Percentiles rank a stretch among this genome's conserved stretches.
These are phyloP conservation scores for Kwoniella botswanensis DNA, from an alignment of 768 basidiomycete species.

Conservation along the genomic window DNA sequence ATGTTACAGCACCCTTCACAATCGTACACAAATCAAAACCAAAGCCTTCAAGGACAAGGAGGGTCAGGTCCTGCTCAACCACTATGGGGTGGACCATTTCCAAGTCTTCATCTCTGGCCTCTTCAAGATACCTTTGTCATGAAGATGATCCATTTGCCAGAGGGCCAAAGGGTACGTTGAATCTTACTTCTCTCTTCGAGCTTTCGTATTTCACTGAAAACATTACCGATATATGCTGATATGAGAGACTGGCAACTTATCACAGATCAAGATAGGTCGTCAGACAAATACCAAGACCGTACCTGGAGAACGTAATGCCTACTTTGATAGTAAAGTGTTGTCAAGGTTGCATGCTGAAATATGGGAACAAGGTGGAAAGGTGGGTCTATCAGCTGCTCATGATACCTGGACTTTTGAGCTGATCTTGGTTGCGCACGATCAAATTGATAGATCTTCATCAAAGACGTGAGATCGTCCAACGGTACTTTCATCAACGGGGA, in stretches of 20 bases:
- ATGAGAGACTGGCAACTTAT: slow-evolving; percentile 33
- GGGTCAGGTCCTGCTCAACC: background rate
- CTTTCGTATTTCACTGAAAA: background rate
- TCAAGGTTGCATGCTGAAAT: slow-evolving; percentile 96
- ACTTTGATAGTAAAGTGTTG: slow-evolving; percentile 94
- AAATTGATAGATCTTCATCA: slow-evolving; percentile 83
- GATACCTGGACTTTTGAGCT: too few relatives aligned
- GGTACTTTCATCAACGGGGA: slow-evolving; percentile 98
- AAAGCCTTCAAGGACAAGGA: slow-evolving; percentile 2
- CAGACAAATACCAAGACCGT: slow-evolving; percentile 96
- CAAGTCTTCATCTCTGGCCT: slow-evolving; percentile 72
- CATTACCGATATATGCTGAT: too few relatives aligned
- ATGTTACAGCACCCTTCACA: slow-evolving; percentile 12
- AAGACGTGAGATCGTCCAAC: slow-evolving; percentile 96
- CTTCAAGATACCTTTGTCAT: slow-evolving; percentile 93
- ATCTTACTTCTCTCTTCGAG: too few relatives aligned
- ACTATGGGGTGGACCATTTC: slow-evolving; percentile 58
- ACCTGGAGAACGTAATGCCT: slow-evolving; percentile 88
- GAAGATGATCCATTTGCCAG: slow-evolving; percentile 73
- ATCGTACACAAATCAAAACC: slow-evolving; percentile 2
- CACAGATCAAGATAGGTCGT: slow-evolving; percentile 80
- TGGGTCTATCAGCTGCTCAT: slow-evolving; percentile 54
- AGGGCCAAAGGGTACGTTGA: slow-evolving; percentile 40
- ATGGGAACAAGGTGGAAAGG: slow-evolving; percentile 90
- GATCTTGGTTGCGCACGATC: background rate